phyloP scores from a whole-genome alignment of 2,329 filamentous ascomycete species.

The Fusarium floridanum region DNA sequence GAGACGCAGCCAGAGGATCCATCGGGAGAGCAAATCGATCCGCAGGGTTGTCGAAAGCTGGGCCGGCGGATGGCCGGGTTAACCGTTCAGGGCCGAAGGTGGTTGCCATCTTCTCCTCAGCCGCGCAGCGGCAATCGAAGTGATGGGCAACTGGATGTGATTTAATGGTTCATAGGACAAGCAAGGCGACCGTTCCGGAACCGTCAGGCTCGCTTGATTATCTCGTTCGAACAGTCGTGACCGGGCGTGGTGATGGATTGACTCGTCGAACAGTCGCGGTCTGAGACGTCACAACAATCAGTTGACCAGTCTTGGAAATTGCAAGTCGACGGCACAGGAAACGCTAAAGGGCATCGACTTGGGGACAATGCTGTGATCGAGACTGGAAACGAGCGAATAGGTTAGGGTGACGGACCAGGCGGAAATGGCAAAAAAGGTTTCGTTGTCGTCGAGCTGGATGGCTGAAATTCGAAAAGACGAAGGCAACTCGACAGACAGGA shows the following conservation, averaged over 20 bases:
- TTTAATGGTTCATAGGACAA: conserved; percentile 57
- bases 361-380: conserved; percentile 16
- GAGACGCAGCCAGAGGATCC: conserved; percentile 29
- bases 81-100: conserved; percentile 54
- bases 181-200: conserved; percentile 11
- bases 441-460: conserved; percentile 38
- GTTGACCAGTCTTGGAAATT: conserved; percentile 32
- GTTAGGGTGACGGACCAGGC: conserved; percentile 41
- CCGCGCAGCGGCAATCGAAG: conserved; percentile 64
- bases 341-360: conserved; percentile 17
- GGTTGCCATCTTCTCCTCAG: conserved; percentile 59
- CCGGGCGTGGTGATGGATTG: conserved; percentile 5
- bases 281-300: conserved; percentile 38
- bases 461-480: conserved; percentile 43
- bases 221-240: conserved; percentile 12
- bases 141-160: conserved; percentile 55
- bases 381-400: conserved; percentile 15
- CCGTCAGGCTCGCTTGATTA: conserved; percentile 24
- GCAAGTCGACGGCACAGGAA: conserved; percentile 15
- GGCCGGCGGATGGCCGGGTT: conserved; percentile 46
- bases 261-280: conserved; percentile 23
- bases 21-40: conserved; percentile 43
- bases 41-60: conserved; percentile 43
- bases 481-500: conserved; percentile 39
- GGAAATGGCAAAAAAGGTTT: conserved; percentile 31